Evolutionary conservation across 169 alveolate genomes (phyloP).

Genomic region (Plasmodium gaboni): DNA sequence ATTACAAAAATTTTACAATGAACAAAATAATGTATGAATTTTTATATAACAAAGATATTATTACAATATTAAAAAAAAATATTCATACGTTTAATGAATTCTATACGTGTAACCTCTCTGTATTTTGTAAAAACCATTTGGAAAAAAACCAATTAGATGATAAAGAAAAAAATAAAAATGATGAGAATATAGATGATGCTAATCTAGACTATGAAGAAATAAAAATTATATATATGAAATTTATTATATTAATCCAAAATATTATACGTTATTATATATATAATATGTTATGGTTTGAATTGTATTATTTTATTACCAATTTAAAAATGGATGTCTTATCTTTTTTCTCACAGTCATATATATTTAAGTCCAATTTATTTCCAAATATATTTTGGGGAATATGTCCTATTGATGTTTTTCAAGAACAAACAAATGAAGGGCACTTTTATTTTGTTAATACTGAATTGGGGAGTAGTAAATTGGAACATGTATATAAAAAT

Average conservation of each 20-base stretch:
- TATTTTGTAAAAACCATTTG: not conserved
- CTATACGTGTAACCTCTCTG: constrained; percentile 26
- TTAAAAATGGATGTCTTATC: constrained; percentile 55
- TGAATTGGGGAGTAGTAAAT: not conserved
- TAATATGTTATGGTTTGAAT: constrained; percentile 75
- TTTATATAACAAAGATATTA: constrained; percentile 70
- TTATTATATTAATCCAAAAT: constrained; percentile 53
- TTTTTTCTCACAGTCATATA: constrained; percentile 56
- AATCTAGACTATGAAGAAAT: constrained; percentile 10
- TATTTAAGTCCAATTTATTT: constrained; percentile 62
- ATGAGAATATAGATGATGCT: not conserved
- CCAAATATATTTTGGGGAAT: constrained; percentile 74
- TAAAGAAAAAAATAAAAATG: not conserved
- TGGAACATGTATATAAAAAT: not conserved
- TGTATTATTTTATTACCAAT: constrained; percentile 44
- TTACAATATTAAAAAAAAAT: constrained; percentile 22
- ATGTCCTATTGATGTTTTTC: constrained; percentile 70
- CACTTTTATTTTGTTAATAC: no score
- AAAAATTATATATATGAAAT: constrained; percentile 35
- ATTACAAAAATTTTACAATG: constrained; percentile 43
- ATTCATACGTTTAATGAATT: constrained; percentile 9
- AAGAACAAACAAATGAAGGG: not conserved
- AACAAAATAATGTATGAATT: constrained; percentile 72
- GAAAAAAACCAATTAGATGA: not conserved
- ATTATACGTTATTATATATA: constrained; percentile 59